phyloP scores from a whole-genome alignment of 192 early-diverging fungal genomes.

The Umbelopsis ramanniana region DNA sequence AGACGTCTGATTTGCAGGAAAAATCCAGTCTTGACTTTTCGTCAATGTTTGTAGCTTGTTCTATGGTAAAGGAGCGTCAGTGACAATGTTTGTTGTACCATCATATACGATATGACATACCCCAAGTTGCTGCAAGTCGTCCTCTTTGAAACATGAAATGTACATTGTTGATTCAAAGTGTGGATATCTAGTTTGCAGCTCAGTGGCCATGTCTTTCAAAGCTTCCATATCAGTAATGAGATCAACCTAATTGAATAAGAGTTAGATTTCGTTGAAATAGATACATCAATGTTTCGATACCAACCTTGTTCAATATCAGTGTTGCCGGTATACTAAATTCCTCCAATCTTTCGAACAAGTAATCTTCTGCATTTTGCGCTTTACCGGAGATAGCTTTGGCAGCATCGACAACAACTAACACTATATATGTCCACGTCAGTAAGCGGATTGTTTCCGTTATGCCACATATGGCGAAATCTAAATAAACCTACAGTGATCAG shows the following conservation, averaged over 20 bases:
- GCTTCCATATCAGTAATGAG: slow-evolving; percentile 25
- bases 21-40: slow-evolving; percentile 52
- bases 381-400: slow-evolving; percentile 41
- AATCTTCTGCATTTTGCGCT: slow-evolving; percentile 44
- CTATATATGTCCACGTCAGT: slow-evolving; percentile 20
- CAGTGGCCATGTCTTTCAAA: slow-evolving; percentile 37
- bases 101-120: background rate
- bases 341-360: slow-evolving; percentile 49
- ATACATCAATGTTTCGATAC: background rate
- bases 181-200: slow-evolving; percentile 41
- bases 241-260: slow-evolving; percentile 1
- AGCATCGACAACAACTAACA: slow-evolving; percentile 59
- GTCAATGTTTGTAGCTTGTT: slow-evolving; percentile 20
- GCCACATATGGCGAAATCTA: no score
- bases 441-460: background rate
- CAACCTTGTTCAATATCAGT: slow-evolving; percentile 63
- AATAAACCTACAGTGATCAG: slow-evolving; percentile 49
- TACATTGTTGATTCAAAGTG: slow-evolving; percentile 39
- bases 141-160: slow-evolving; percentile 42
- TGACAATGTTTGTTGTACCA: background rate
- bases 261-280: no score
- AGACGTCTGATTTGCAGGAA: slow-evolving; percentile 46
- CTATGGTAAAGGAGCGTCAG: background rate
- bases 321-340: slow-evolving; percentile 51
- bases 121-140: slow-evolving; percentile 30